Evolutionary conservation across 805 yeast species (phyloP).

Genomic region (Suhomyces vadensis): DNA sequence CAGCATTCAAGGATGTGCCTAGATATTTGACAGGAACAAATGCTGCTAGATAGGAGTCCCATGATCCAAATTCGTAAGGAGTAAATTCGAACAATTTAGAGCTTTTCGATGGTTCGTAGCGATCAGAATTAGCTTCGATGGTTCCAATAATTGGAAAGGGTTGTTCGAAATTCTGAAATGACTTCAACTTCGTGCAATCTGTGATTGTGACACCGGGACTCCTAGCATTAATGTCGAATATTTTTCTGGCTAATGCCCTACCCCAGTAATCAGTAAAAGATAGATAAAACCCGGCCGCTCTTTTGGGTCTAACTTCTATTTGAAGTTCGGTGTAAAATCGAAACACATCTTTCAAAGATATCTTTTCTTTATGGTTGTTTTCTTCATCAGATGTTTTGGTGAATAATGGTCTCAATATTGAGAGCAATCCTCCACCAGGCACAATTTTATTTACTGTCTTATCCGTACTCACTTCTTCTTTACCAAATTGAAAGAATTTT

Average conservation of each 20-base stretch:
- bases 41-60: conserved; percentile 51
- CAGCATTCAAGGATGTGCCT: conserved; percentile 50
- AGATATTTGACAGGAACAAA: conserved; percentile 54
- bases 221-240: conserved; percentile 39
- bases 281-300: conserved; percentile 51
- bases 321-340: conserved; percentile 55
- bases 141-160: conserved; percentile 54
- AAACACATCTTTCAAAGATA: conserved; percentile 24
- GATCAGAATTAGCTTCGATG: conserved; percentile 39
- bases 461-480: too few species aligned
- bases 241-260: conserved; percentile 51
- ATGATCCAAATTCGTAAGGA: conserved; percentile 69
- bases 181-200: conserved; percentile 28
- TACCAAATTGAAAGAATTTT: conserved; percentile 1
- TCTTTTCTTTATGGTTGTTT: not conserved
- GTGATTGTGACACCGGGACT: conserved; percentile 42
- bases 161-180: conserved; percentile 39
- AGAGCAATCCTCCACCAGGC: not conserved
- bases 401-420: not conserved
- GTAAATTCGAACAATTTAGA: conserved; percentile 59
- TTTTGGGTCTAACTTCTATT: conserved; percentile 53
- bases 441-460: too few species aligned
- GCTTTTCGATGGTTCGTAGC: conserved; percentile 24
- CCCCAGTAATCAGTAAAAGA: conserved; percentile 74
- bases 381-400: not conserved